Conservation (phyloP, 768 basidiomycete species). For the Rhizopogon sp. region DNA sequence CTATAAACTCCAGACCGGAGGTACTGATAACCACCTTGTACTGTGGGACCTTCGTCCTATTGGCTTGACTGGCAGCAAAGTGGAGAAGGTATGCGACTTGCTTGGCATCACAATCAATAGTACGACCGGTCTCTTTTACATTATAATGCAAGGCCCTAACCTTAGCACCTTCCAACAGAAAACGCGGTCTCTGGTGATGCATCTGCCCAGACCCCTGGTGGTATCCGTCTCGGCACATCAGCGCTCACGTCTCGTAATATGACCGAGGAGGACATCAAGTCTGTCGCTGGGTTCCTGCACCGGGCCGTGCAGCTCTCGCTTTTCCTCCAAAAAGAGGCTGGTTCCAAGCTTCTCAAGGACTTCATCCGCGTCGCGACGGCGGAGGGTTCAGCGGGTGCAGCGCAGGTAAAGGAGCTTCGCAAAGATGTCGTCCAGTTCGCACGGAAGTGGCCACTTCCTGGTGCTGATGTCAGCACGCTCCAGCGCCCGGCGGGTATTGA, state of each 20-base stretch:
- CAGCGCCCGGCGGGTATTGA: constrained; percentile 60
- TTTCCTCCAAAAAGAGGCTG: constrained; percentile 89
- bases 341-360: constrained; percentile 92
- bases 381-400: constrained; percentile 67
- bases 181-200: constrained; percentile 97
- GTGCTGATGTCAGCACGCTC: constrained; percentile 52
- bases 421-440: constrained; percentile 83
- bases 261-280: constrained; percentile 80
- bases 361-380: constrained; percentile 79
- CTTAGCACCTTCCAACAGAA: constrained; percentile 38
- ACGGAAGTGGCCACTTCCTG: constrained; percentile 87
- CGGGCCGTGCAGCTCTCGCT: constrained; percentile 91
- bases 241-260: constrained; percentile 95
- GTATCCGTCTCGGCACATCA: constrained; percentile 93
- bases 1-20: constrained; percentile 95
- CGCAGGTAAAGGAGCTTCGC: constrained; percentile 67
- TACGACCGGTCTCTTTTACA: constrained; percentile 31
- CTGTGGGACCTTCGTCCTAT: constrained; percentile 97
- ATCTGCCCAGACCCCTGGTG: constrained; percentile 93
- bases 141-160: background rate
- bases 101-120: constrained; percentile 97
- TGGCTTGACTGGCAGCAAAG: constrained; percentile 94
- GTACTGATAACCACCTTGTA: constrained; percentile 96
- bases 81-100: constrained; percentile 97
- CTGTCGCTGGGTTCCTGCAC: constrained; percentile 88